Base-by-base conservation (phyloP, 164 flowering plant species). In the Vitis cinerea region DNA sequence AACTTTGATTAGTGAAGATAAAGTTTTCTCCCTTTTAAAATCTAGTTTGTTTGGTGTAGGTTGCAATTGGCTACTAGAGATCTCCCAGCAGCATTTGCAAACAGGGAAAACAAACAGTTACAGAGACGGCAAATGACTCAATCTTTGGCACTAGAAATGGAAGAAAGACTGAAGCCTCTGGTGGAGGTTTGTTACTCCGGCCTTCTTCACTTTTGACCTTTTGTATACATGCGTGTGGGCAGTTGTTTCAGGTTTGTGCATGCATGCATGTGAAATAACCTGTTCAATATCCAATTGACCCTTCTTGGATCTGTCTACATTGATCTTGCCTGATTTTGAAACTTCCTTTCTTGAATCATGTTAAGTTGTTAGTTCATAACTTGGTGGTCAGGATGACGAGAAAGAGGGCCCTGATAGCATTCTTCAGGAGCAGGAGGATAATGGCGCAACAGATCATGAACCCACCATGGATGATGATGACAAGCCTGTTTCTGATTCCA, bases 31-130 rank as follows among this genome's bases (percentile, higher is more conserved):
- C 9, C 54, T 56, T 17, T 50, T 1, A 55, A 69, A 64, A 9
- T 61, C 16, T 3, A 9, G 48, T 29, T 14, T 63, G 19, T 50
- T 68, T 47, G 10, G 55, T 71, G 23, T 73, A 94, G 98, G 98
- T 64, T 77, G 69, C 83, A 82, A 67, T 63, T 94, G 79, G 90
- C 83, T 48, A 83, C 69, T 9, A 66, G 61, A 71, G 93, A 88
- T 77, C 67, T 94, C 37, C 91, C 93, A 19, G 81, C 72, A 29
- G 86, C 86, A 61, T 84, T 81, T 83, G 76, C 78, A 72, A 73
- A 79, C 67, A 82, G 88, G 90, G 80, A 52, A 71, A 74, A 79
- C 6, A 63, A 75, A 53, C 82, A 81, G 66, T 55, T 56, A 23
- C 78, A 77, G 70, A 81, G 73, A 74, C 62, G 58, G 50, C 77